Percentiles rank a stretch among this genome's conserved stretches.
Evolutionary conservation across 345 rosid species (phyloP).

Genomic region (Ailanthus altissimus): DNA sequence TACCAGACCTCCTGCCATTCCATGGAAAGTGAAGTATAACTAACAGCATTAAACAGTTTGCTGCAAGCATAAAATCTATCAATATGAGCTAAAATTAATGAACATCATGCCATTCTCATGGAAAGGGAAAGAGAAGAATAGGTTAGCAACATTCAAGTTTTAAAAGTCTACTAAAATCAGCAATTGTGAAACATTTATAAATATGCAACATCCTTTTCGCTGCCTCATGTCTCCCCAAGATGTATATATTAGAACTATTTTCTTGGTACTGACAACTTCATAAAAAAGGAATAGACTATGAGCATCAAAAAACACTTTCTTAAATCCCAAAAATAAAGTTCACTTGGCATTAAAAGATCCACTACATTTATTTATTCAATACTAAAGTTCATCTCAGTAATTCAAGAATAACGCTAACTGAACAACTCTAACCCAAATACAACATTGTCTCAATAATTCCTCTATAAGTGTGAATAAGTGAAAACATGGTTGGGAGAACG

Average conservation of each 20-base stretch:
- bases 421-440: conserved; percentile 1
- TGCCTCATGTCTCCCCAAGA: too few species aligned
- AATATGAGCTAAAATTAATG: not conserved
- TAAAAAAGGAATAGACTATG: too few species aligned
- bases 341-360: not conserved
- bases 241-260: too few species aligned
- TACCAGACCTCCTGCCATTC: too few species aligned
- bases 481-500: not conserved
- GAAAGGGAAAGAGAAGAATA: too few species aligned
- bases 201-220: too few species aligned
- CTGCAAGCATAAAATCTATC: not conserved
- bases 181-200: too few species aligned
- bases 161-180: not conserved
- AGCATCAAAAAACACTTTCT: not conserved
- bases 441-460: not conserved
- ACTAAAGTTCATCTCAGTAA: not conserved
- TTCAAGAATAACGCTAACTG: not conserved
- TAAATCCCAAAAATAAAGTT: not conserved
- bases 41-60: not conserved
- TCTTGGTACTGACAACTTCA: too few species aligned
- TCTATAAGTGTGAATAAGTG: not conserved
- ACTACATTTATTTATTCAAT: not conserved
- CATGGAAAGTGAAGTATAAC: not conserved
- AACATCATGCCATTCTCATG: too few species aligned
- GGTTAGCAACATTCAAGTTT: not conserved